Evolutionary conservation across 805 yeast species (phyloP), one percentile per base, ranked within the genome.

Genomic region (Cyberlindnera japonica): DNA sequence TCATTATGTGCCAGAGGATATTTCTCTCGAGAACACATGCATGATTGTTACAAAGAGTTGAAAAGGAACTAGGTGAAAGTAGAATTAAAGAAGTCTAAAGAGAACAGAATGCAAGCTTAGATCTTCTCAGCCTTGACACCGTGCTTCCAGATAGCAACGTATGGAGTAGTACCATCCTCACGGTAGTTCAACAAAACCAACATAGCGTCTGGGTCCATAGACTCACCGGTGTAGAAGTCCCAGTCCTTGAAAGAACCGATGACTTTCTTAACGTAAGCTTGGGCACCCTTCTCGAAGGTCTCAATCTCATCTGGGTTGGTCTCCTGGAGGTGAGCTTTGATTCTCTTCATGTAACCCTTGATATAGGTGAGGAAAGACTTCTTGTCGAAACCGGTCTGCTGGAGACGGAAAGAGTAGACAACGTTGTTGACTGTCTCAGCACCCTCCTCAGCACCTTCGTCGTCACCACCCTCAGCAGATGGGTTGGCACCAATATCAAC

Each of bases 201-300:
- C 99, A 93, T 93, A 59, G 83, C 99, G 73, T 93, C 99, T 70
- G 99, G 99, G 81, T 93, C 97, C 99, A 93, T 93, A 67, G 96
- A 85, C 78, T 91, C 98, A 79, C 99, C 98, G 58, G 96, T 91
- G 90, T 73, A 93, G 81, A 93, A 93, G 68, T 93, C 99, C 95
- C 95, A 93, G 81, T 93, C 99, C 67, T 83, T 84, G 93, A 93
- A 93, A 71, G 90, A 83, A 63, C 81, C 84, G 62, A 93, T 70
- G 56, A 93, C 83, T 81, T 93, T 93, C 87, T 93, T 93, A 72
- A 86, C 95, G 80, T 90, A 93, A 59, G 86, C 72, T 59, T 81
- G 77, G 60, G 99, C 99, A 69, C 98, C 98, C 79, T 93, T 91
- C 81, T 91, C 97, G 72, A 93, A 93, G 55, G 69, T 72, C 64